These are phyloP conservation scores for Suillus brevipes DNA, from an alignment of 768 basidiomycete genomes.

Conservation along the genomic window DNA sequence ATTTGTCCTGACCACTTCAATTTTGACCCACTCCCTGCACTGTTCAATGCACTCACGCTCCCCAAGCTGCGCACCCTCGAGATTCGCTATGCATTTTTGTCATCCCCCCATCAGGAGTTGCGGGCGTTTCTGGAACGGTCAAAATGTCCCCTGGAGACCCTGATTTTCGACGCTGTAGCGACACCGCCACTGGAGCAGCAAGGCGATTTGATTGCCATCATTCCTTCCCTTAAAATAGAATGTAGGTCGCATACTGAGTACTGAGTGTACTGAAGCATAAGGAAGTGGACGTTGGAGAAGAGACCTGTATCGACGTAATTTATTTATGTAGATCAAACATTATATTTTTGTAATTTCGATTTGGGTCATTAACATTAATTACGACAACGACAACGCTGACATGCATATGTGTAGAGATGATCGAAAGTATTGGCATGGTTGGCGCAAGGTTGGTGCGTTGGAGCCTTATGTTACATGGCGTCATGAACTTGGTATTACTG, in stretches of 20 bases:
- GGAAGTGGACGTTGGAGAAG: too few species aligned
- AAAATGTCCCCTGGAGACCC: background rate
- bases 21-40: background rate
- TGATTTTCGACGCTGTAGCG: background rate
- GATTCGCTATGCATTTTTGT: background rate
- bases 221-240: background rate
- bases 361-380: too few species aligned
- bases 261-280: too few species aligned
- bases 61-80: background rate
- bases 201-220: background rate
- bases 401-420: too few species aligned
- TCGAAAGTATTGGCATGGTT: too few species aligned
- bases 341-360: too few species aligned
- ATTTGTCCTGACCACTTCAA: background rate
- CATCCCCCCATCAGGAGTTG: background rate
- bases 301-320: too few species aligned
- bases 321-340: too few species aligned
- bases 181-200: background rate
- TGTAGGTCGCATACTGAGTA: background rate
- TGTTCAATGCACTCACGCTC: background rate
- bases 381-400: too few species aligned
- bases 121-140: background rate
- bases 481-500: slow-evolving; percentile 13
- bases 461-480: slow-evolving; percentile 7
- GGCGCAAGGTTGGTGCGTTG: background rate